Evolutionary conservation across 768 basidiomycete genomes (phyloP), one percentile per base, ranked within the genome.

Genomic region (Leccinum longicurvipes): DNA sequence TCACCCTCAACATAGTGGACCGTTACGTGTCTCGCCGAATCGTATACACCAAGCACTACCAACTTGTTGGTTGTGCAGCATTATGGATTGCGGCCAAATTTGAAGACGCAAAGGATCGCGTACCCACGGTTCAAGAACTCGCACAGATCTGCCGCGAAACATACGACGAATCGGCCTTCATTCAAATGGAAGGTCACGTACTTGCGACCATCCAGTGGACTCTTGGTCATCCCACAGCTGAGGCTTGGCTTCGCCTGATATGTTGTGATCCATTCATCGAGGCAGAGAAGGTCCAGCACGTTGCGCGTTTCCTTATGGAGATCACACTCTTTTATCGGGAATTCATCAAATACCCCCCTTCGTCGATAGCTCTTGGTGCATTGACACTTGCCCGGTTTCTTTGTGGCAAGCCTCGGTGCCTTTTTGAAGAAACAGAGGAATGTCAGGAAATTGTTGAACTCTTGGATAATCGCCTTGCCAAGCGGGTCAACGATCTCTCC

Each of bases 1-100:
- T 99, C 72, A 91, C 96, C 11, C 84, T 98, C 74, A 98, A 98
- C 79, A 97, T 99, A 69, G 87, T 98, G 73, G 97, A 99, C 75
- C 93, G 97, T 65, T 99, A 98, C 73, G 93, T 98, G 27, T 98
- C 97, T 49, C 94, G 97, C 63, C 91, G 97, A 52, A 88, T 99
- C 60, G 97, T 99, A 58, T 98, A 93, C 76, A 93, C 93, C 79
- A 98, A 96, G 74, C 97, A 99, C 76, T 98, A 99, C 69, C 97
- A 99, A 67, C 89, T 99, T 56, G 96, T 98, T 54, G 97, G 97
- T 19, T 99, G 97, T 68, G 93, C 95, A 23, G 93, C 97, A 36
- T 81, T 99, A 12, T 99, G 97, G 97, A 98, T 98, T 63, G 97
- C 97, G 15, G 91, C 96, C 61, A 99, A 99, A 75, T 99, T 98